Conservation (phyloP, 208 protist species). For the Trypanosoma avium region DNA sequence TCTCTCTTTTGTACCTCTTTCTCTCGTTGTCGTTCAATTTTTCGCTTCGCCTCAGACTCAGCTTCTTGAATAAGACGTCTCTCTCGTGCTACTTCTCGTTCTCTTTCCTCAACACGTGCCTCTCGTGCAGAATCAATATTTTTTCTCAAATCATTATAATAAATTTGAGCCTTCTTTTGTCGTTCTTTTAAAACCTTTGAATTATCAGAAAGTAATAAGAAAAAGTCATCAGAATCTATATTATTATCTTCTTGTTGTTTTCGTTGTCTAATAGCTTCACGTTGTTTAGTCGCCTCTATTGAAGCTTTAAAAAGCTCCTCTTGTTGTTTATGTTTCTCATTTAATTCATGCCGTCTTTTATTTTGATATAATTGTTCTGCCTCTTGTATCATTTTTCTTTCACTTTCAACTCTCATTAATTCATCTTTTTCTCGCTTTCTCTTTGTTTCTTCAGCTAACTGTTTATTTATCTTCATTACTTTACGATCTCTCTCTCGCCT, state of each 20-base stretch:
- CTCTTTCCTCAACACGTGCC: conserved; percentile 17
- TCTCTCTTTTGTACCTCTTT: conserved; percentile 31
- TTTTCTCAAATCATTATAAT: conserved; percentile 31
- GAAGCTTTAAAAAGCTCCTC: conserved; percentile 6
- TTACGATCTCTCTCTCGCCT: conserved; percentile 5
- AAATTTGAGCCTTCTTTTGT: conserved; percentile 21
- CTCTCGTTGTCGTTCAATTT: conserved; percentile 29
- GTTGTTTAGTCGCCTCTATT: conserved; percentile 17
- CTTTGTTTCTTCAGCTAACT: conserved; percentile 18
- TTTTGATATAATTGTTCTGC: neutral
- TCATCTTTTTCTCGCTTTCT: conserved; percentile 19
- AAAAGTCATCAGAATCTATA: too few relatives aligned
- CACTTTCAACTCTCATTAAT: conserved; percentile 2
- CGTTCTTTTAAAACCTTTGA: conserved; percentile 18
- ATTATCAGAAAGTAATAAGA: conserved; percentile 7
- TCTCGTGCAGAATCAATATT: conserved; percentile 26
- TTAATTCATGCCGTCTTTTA: conserved; percentile 2
- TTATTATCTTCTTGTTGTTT: too few relatives aligned
- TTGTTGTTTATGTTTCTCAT: conserved; percentile 15
- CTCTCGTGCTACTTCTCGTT: conserved; percentile 19
- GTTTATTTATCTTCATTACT: conserved; percentile 29
- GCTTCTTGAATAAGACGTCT: conserved; percentile 26
- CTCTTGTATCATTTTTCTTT: conserved; percentile 13
- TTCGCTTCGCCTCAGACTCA: conserved; percentile 4
- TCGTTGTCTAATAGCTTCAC: too few relatives aligned